Base-by-base conservation (phyloP, 352 stramenopile species). In the Phytopythium kandeliae region DNA sequence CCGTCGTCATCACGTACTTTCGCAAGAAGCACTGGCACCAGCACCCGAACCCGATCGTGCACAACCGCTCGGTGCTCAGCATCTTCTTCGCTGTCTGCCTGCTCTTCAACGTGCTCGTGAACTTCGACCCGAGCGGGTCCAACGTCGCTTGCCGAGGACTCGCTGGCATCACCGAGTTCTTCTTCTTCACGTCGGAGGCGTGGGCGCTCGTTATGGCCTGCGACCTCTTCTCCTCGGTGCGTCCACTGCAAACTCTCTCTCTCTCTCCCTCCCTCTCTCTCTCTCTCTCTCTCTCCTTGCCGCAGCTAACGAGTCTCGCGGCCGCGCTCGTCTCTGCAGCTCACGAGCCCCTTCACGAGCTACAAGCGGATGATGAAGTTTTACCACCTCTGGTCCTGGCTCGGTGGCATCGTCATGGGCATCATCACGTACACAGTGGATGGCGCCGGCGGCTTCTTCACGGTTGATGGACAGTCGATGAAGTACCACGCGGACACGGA, bases 321-420 rank as follows among this genome's bases (percentile, higher is more conserved):
- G 10, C 5, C 28, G 28, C 28, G 28, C 28, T 33, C 28, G 28
- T 5, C 28, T 33, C 13, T 35, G 19, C 55, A 81, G 71, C 72
- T 95, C 34, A 93, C 74, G 13, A 92, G 85, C 63, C 85, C 85
- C 9, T 95, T 95, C 58, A 95, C 84, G 48, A 92, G 81, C 58
- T 95, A 95, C 67, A 95, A 95, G 57, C 71, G 81, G 28, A 69
- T 91, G 57, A 93, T 95, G 82, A 83, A 84, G 42, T 92, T 92
- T 48, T 95, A 95, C 50, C 80, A 95, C 51, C 33, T 91, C 15
- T 92, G 84, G 81, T 74, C 86, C 19, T 95, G 82, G 85, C 58
- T 89, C 6, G 79, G 81, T 34, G 83, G 84, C 38, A 86, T 95
- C 37, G 67, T 77, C 21, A 91, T 95, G 75, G 84, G 75, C 17